phyloP scores from a whole-genome alignment of 495 filamentous ascomycete genomes.

The Lasiosphaeriaceae sp. region DNA sequence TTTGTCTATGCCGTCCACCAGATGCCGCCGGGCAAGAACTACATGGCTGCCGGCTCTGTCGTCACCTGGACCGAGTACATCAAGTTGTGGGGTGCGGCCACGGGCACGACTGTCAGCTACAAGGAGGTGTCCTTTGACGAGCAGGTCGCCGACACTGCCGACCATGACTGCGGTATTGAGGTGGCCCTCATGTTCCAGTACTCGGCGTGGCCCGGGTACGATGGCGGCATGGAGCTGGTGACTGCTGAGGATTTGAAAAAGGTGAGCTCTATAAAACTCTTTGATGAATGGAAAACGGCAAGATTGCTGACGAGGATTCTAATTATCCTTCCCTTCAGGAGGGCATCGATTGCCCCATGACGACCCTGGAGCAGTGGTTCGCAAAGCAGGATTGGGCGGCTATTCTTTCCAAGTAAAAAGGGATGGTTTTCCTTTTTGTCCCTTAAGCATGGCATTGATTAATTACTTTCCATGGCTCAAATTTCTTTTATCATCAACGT shows the following conservation, averaged over 20 bases:
- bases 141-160: conserved; percentile 26
- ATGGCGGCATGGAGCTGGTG: conserved; percentile 34
- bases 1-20: conserved; percentile 42
- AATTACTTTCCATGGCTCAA: too few species aligned
- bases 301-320: too few species aligned
- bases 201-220: conserved; percentile 37
- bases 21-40: conserved; percentile 38
- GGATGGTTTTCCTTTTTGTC: too few species aligned
- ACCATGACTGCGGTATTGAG: conserved; percentile 32
- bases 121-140: conserved; percentile 34
- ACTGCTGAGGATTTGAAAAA: conserved; percentile 37
- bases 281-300: neutral
- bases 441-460: too few species aligned
- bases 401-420: conserved; percentile 14
- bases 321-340: conserved; percentile 9
- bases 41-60: conserved; percentile 36
- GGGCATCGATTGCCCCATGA: conserved; percentile 34
- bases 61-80: conserved; percentile 27
- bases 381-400: conserved; percentile 22
- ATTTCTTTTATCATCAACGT: too few species aligned
- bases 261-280: conserved; percentile 16
- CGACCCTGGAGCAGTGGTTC: conserved; percentile 26
- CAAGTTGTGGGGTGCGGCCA: conserved; percentile 35
- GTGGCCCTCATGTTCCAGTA: conserved; percentile 38
- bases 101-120: conserved; percentile 22